Evolutionary conservation across 139 green algal genomes (phyloP), one percentile per base, ranked within the genome.

Genomic region (Micractinium conductrix): DNA sequence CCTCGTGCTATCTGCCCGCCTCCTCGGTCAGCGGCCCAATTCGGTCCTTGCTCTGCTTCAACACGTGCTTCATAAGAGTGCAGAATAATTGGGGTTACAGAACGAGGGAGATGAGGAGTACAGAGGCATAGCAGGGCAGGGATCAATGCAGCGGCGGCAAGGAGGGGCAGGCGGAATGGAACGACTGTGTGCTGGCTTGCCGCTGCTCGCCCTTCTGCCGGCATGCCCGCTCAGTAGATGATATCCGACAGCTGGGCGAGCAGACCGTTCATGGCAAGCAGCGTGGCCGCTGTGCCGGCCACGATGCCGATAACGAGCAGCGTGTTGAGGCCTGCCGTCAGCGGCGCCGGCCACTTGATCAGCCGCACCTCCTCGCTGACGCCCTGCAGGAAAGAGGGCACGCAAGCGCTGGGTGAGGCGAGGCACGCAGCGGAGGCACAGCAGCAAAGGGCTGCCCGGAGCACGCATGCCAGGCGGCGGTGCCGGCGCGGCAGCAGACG

Each of bases 261-360:
- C 24, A 80, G 8, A 2, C 82, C 68, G 80, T 95, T 95, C 40
- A 95, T 76, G 2, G 42, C 82, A 71, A 95, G 89, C 43, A 95
- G 78, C 8, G 90, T 33, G 24, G 85, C 81, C 5, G 88, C 85
- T 17, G 87, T 90, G 37, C 63, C 80, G 6, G 70, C 58, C 42
- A 95, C 92, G 38, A 95, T 89, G 28, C 30, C 78, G 43, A 95
- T 80, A 12, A 95, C 92, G 28, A 95, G 38, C 21, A 91, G 45
- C 37, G 92, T 95, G 48, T 93, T 89, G 30, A 87, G 38, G 19
- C 91, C n/a, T 17, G 91, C 92, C 68, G 80, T 63, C 30, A 38
- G 8, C 17, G 90, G 81, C 4, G 63, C 83, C 35, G 92, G 92
- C 92, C 92, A 95, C 74, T 93, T 80, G 81, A 95, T 95, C 21